Percentiles rank a stretch among this genome's conserved stretches.
Evolutionary conservation across 2,329 filamentous ascomycete genomes (phyloP).

Genomic region (Rutstroemia sydowiana): DNA sequence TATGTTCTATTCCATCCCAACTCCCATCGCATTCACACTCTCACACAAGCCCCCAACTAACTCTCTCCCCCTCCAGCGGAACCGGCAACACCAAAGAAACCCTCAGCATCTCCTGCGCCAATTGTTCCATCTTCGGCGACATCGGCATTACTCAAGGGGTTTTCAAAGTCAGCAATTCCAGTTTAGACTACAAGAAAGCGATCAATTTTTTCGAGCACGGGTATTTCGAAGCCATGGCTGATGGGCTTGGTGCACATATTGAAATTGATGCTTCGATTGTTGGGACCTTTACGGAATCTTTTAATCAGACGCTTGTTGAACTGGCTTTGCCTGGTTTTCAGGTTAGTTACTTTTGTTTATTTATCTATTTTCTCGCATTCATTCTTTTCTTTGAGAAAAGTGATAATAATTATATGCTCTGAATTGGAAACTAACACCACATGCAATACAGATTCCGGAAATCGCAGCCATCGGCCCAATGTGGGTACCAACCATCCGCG

Average conservation of each 20-base stretch:
- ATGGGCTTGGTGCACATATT: constrained; percentile 6
- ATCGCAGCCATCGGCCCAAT: not conserved
- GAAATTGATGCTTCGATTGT: not conserved
- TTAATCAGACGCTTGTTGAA: not conserved
- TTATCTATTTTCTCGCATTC: too few relatives aligned
- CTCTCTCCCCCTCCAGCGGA: not conserved
- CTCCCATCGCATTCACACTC: too few relatives aligned
- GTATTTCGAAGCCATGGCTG: not conserved
- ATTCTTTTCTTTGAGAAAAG: too few relatives aligned
- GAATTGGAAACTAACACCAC: not conserved
- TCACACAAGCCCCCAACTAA: too few relatives aligned
- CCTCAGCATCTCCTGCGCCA: not conserved
- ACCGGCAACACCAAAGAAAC: not conserved
- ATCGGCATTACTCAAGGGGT: constrained; percentile 2
- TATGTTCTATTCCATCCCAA: not conserved
- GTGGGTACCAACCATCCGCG: not conserved
- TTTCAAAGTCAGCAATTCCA: not conserved
- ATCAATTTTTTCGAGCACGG: constrained; percentile 4
- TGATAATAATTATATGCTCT: too few relatives aligned
- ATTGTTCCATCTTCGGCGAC: not conserved
- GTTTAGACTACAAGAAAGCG: not conserved
- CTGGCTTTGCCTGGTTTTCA: constrained; percentile 1
- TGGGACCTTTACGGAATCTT: not conserved
- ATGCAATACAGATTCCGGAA: not conserved
- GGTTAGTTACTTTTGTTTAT: too few relatives aligned